These are phyloP conservation scores for Cladosporium sp. DNA, from an alignment of 2,329 filamentous ascomycete genomes.

Conservation along the genomic window DNA sequence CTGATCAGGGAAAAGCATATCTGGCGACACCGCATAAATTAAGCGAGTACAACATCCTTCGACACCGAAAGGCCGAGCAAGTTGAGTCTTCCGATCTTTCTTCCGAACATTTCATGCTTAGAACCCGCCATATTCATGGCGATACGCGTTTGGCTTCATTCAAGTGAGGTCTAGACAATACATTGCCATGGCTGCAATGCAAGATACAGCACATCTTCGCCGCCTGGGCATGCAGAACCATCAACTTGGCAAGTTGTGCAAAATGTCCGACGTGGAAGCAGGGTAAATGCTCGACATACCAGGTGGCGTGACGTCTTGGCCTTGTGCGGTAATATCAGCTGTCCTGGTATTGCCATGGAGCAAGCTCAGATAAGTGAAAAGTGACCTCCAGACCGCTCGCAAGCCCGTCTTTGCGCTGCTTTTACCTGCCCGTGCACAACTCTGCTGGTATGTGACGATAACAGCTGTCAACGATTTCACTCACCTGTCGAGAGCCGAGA, in stretches of 20 bases:
- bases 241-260: slow-evolving; percentile 3
- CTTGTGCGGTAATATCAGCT: not conserved
- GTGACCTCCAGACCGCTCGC: slow-evolving; percentile 3
- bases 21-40: not conserved
- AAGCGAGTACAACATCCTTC: not conserved
- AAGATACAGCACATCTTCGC: not conserved
- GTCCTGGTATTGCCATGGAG: not conserved
- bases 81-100: not conserved
- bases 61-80: not conserved
- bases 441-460: not conserved
- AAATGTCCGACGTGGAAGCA: slow-evolving; percentile 4
- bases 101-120: not conserved
- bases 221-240: not conserved
- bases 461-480: not conserved
- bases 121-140: not conserved
- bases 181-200: not conserved
- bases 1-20: not conserved
- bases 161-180: not conserved
- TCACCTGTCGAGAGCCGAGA: not conserved
- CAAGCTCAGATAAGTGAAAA: not conserved
- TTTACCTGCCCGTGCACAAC: not conserved
- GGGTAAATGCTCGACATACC: not conserved
- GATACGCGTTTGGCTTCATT: not conserved
- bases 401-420: not conserved
- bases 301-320: slow-evolving; percentile 6